These are phyloP conservation scores for Galeopsis tetrahit DNA, from an alignment of 257 asterid genomes.

Conservation along the genomic window DNA sequence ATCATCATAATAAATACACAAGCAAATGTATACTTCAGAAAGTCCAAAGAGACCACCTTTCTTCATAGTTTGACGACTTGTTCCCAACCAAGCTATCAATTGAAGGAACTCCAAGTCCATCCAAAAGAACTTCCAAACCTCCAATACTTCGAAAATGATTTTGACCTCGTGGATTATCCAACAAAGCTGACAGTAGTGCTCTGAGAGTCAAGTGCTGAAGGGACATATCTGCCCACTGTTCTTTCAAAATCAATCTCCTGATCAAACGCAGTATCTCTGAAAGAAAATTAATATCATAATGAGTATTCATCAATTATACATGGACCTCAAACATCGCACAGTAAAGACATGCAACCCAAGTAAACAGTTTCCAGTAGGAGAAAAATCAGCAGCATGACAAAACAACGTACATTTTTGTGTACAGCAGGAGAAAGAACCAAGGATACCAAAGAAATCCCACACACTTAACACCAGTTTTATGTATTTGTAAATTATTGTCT, in stretches of 20 bases:
- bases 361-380: conserved; percentile 22
- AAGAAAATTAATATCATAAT: conserved; percentile 32
- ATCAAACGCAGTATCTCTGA: conserved; percentile 87
- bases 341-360: conserved; percentile 11
- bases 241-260: conserved; percentile 94
- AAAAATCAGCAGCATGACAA: conserved; percentile 20
- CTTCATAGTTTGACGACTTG: conserved; percentile 48
- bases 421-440: conserved; percentile 13
- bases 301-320: conserved; percentile 30
- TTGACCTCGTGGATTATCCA: conserved; percentile 93
- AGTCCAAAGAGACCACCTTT: conserved; percentile 53
- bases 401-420: conserved; percentile 14
- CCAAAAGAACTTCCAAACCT: conserved; percentile 95
- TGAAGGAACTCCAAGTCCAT: conserved; percentile 86
- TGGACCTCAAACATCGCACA: conserved; percentile 29
- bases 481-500: neutral
- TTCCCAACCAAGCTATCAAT: conserved; percentile 53
- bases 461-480: conserved; percentile 19
- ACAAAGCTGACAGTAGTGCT: conserved; percentile 85
- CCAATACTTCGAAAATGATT: conserved; percentile 99
- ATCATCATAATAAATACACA: conserved; percentile 20
- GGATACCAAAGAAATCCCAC: conserved; percentile 6
- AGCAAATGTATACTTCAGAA: conserved; percentile 37
- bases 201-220: conserved; percentile 81
- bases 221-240: conserved; percentile 74